phyloP scores from a whole-genome alignment of 2,329 filamentous ascomycete genomes.

The Thielaviopsis populi region DNA sequence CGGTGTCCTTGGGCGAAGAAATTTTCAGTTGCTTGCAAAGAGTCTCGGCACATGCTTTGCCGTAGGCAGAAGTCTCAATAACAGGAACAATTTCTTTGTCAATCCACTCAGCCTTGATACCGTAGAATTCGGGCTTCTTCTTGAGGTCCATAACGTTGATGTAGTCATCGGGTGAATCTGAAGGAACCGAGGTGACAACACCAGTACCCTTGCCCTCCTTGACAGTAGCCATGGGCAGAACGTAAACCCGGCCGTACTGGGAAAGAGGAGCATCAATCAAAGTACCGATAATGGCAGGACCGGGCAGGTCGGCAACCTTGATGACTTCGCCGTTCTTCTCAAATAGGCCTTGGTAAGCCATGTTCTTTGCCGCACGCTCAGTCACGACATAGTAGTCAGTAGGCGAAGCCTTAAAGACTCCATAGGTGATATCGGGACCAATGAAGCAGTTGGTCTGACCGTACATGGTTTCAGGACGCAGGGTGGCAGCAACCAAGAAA shows the following conservation, averaged over 20 bases:
- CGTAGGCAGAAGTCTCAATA: slow-evolving; percentile 76
- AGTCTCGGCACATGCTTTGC: slow-evolving; percentile 66
- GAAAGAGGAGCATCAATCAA: slow-evolving; percentile 80
- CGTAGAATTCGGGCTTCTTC: slow-evolving; percentile 94
- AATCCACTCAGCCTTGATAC: slow-evolving; percentile 93
- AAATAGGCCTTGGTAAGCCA: slow-evolving; percentile 87
- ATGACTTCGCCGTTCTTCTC: slow-evolving; percentile 60
- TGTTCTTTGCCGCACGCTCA: slow-evolving; percentile 78
- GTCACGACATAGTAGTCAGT: slow-evolving; percentile 76
- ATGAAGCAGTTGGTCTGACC: slow-evolving; percentile 95
- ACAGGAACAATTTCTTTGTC: slow-evolving; percentile 80
- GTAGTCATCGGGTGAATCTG: slow-evolving; percentile 86
- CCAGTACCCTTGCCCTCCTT: slow-evolving; percentile 89
- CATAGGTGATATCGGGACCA: slow-evolving; percentile 76
- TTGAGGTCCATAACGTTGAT: slow-evolving; percentile 74
- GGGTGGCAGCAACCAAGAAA: slow-evolving; percentile 80
- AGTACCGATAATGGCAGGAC: slow-evolving; percentile 74
- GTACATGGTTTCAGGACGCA: slow-evolving; percentile 97
- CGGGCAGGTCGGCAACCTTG: slow-evolving; percentile 58
- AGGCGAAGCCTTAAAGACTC: slow-evolving; percentile 64
- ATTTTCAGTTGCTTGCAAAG: slow-evolving; percentile 92
- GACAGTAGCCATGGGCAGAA: slow-evolving; percentile 90
- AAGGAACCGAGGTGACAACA: slow-evolving; percentile 90
- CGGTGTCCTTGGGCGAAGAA: slow-evolving; percentile 84
- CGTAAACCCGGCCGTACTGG: slow-evolving; percentile 66